phyloP scores from a whole-genome alignment of 345 rosid species.

The Eucalyptus caleyi region DNA sequence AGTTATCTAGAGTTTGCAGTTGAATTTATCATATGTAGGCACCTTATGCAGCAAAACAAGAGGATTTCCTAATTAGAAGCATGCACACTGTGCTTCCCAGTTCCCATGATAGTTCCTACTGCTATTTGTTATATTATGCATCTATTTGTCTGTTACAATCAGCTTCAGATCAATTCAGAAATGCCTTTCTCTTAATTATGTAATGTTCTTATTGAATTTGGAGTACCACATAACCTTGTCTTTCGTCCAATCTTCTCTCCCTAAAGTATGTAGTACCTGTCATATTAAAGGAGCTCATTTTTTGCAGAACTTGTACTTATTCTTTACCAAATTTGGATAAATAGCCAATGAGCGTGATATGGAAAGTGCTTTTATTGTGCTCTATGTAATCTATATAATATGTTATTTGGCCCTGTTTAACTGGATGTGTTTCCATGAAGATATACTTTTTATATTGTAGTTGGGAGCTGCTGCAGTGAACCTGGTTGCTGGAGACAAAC shows the following conservation, averaged over 20 bases:
- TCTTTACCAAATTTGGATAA: not conserved
- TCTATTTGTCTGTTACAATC: not conserved
- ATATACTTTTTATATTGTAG: conserved; percentile 24
- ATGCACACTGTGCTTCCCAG: not conserved
- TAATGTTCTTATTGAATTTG: not conserved
- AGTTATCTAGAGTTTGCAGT: not conserved
- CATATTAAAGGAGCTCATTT: not conserved
- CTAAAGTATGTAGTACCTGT: not conserved
- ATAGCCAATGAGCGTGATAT: not conserved
- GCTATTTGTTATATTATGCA: not conserved
- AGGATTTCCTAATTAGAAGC: not conserved
- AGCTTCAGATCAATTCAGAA: not conserved
- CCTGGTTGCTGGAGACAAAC: conserved; percentile 85
- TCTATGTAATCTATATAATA: not conserved
- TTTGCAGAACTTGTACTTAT: not conserved
- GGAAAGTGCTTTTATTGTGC: not conserved
- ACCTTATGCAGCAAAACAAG: not conserved
- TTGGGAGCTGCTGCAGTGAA: conserved; percentile 97
- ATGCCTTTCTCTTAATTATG: not conserved
- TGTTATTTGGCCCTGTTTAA: not conserved
- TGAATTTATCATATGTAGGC: not conserved
- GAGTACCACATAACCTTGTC: not conserved
- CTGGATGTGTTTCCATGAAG: conserved; percentile 2
- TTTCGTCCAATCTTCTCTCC: not conserved
- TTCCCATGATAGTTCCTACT: not conserved